Base-by-base conservation (phyloP, 2,329 filamentous ascomycete genomes). In the Cladosporium sp. region DNA sequence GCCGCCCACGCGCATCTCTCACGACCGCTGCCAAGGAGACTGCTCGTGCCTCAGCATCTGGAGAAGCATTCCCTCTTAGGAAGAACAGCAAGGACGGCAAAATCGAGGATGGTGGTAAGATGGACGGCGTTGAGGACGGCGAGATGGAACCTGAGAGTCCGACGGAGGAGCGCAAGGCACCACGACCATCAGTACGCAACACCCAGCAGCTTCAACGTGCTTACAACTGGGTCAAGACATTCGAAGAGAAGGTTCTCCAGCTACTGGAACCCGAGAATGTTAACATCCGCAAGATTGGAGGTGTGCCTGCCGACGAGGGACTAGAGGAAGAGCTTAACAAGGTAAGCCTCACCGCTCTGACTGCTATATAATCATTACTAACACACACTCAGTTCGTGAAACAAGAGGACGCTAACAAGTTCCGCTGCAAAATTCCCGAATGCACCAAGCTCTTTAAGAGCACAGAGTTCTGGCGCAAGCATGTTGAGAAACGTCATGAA, bases 201-300 rank as follows among this genome's bases (percentile, higher is more conserved):
- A 92, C 96, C 68, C 91, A 95, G 72, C 94, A 97, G 72, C 84
- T 97, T 14, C 89, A 95, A 69, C 88, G 92, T 59, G 94, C 94
- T 0, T 97, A 92, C 78, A 99, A 97, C 70, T 99, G 95, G 94
- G 95, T 99, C 61, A 95, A 89, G 78, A 97, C 94, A 0, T 99
- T 96, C 69, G 94, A 99, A 72, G 94, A 99, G 70, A 99, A 99
- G 77, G 83, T 99, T 54, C 80, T 90, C 71, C 92, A 97, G 72
- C 89, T 97, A 49, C 81, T 99, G 14, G 93, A 97, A 65, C 94
- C 94, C 0, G 90, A 94, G 57, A 86, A 87, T 51, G 89, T 89
- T 22, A 92, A 97, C 69, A 80, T 97, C 42, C 87, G 87, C 72
- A 97, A 97, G 76, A 83, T 97, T 25, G 94, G 95, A 51, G 94